These are phyloP conservation scores for Pseudomassariella vexata DNA, from an alignment of 2,329 filamentous ascomycete genomes.

Conservation along the genomic window DNA sequence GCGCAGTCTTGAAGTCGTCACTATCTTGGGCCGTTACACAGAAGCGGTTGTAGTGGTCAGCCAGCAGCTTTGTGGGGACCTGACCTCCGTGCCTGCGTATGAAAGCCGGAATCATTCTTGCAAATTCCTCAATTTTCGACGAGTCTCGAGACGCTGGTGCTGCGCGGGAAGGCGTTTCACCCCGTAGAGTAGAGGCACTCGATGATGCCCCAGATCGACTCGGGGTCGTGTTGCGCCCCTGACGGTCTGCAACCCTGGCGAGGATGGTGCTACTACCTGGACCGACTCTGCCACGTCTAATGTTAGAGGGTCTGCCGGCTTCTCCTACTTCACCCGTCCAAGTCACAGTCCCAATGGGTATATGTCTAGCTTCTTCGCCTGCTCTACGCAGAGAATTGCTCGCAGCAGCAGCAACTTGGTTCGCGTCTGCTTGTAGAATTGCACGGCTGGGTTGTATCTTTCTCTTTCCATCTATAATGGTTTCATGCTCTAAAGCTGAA, in stretches of 20 bases:
- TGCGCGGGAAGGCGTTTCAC: slow-evolving; percentile 31
- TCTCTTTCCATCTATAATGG: slow-evolving; percentile 74
- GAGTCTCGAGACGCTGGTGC: slow-evolving; percentile 31
- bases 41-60: slow-evolving; percentile 83
- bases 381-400: slow-evolving; percentile 70
- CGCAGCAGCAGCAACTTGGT: slow-evolving; percentile 70
- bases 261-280: slow-evolving; percentile 51
- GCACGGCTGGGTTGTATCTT: slow-evolving; percentile 67
- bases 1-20: slow-evolving; percentile 74
- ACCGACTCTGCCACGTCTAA: slow-evolving; percentile 40
- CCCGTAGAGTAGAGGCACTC: slow-evolving; percentile 16
- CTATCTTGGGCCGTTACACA: slow-evolving; percentile 65
- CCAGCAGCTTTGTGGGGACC: slow-evolving; percentile 76
- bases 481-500: slow-evolving; percentile 88
- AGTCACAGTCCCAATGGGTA: slow-evolving; percentile 81
- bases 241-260: slow-evolving; percentile 51
- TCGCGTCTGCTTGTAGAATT: slow-evolving; percentile 77
- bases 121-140: slow-evolving; percentile 56
- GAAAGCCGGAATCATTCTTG: slow-evolving; percentile 70
- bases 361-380: slow-evolving; percentile 62
- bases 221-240: slow-evolving; percentile 29
- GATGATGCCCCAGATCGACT: slow-evolving; percentile 1
- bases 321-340: slow-evolving; percentile 87
- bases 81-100: slow-evolving; percentile 71
- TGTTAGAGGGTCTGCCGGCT: slow-evolving; percentile 62